Evolutionary conservation across 768 basidiomycete genomes (phyloP), one percentile per base, ranked within the genome.

Genomic region (Naganishia onofrii): DNA sequence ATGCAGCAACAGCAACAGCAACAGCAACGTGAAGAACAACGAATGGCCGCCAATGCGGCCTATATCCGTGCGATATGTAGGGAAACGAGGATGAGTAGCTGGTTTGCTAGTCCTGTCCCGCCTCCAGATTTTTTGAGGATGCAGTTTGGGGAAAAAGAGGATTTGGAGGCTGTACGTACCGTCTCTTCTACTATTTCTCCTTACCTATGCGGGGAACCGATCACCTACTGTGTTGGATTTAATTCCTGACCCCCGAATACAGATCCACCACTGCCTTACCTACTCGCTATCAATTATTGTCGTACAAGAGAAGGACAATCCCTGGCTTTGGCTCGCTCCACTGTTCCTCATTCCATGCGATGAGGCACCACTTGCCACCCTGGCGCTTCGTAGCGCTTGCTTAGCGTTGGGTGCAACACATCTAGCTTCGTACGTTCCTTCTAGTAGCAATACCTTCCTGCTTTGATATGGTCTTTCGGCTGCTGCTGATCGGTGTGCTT

Each of bases 201-300:
- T n/a, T n/a, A n/a, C n/a, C n/a, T n/a, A n/a, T n/a, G n/a, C n/a
- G n/a, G n/a, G n/a, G n/a, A n/a, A n/a, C n/a, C n/a, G n/a, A n/a
- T n/a, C n/a, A n/a, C n/a, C n/a, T n/a, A n/a, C n/a, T n/a, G n/a
- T n/a, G n/a, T n/a, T n/a, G n/a, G n/a, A n/a, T n/a, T n/a, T n/a
- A n/a, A n/a, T n/a, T n/a, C n/a, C n/a, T n/a, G n/a, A n/a, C n/a
- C n/a, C n/a, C n/a, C n/a, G n/a, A n/a, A n/a, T n/a, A 46, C 19
- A 46, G 46, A 46, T 57, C 28, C 56, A 57, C 21, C 56, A 57
- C 31, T 29, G 29, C 31, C 56, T 57, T 7, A 57, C 56, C 12
- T 57, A 57, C 32, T 32, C 56, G 4, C 56, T 57, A 7, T 57
- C 56, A 29, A 57, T 57, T 9, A 57, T 57, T 31, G 56, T 57